These are phyloP conservation scores for Aspergillus ochraceus DNA, from an alignment of 2,329 filamentous ascomycete species.

Conservation along the genomic window DNA sequence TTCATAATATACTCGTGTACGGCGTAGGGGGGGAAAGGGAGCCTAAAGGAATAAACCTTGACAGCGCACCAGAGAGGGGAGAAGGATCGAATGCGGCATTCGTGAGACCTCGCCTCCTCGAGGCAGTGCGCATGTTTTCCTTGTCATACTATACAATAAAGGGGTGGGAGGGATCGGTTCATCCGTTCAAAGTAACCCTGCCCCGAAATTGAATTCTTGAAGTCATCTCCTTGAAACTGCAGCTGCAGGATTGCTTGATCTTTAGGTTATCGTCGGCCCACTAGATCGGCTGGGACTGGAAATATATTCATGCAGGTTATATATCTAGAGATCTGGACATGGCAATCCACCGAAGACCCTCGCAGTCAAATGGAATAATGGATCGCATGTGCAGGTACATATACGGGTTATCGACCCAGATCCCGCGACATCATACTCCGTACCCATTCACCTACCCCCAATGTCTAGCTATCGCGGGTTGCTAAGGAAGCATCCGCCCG, in stretches of 20 bases:
- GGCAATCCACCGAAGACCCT: background rate
- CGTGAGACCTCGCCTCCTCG: background rate
- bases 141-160: background rate
- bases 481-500: background rate
- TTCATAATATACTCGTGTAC: slow-evolving; percentile 1
- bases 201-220: background rate
- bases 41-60: background rate
- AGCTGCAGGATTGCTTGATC: background rate
- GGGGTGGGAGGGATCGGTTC: background rate
- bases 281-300: background rate
- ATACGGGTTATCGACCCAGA: too few species aligned
- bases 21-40: background rate
- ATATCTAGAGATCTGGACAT: background rate
- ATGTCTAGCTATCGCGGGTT: background rate
- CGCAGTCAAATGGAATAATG: background rate
- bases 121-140: background rate
- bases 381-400: background rate
- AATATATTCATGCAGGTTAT: background rate
- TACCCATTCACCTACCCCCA: too few species aligned
- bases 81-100: background rate
- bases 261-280: background rate
- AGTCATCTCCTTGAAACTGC: background rate
- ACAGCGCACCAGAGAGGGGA: background rate
- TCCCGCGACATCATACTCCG: too few species aligned
- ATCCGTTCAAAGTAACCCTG: background rate